phyloP scores from a whole-genome alignment of 2,329 filamentous ascomycete species.

The Botrytis deweyae region DNA sequence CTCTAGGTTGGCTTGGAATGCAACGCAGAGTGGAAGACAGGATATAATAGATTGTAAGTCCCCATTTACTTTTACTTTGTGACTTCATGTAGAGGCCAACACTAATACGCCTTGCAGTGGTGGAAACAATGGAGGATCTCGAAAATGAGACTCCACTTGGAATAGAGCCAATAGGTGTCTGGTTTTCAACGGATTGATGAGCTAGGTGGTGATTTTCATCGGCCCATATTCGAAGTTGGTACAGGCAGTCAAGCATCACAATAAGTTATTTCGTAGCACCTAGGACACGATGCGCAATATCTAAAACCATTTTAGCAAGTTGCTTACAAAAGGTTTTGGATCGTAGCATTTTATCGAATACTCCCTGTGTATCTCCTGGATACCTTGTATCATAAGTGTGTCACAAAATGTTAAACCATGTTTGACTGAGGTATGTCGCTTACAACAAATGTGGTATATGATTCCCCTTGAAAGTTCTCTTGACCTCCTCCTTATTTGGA shows the following conservation, averaged over 20 bases:
- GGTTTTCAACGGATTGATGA: slow-evolving; percentile 15
- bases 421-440: background rate
- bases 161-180: slow-evolving; percentile 24
- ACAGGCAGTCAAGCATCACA: background rate
- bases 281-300: background rate
- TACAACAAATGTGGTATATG: background rate
- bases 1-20: slow-evolving; percentile 37
- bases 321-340: background rate
- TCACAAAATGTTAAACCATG: background rate
- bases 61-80: background rate
- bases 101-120: slow-evolving; percentile 19
- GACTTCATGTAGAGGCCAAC: background rate
- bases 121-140: slow-evolving; percentile 34
- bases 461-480: background rate
- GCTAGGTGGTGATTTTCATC: background rate
- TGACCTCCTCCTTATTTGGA: background rate
- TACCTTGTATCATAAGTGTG: background rate
- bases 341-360: background rate
- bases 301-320: background rate
- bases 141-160: slow-evolving; percentile 35
- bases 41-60: slow-evolving; percentile 31
- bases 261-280: background rate
- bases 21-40: slow-evolving; percentile 28
- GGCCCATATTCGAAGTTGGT: background rate
- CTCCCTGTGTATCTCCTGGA: background rate